A percentile compares a stretch with the other conserved stretches of the same genome.
Conservation (phyloP, 23 red algal species). For the Gracilaria domingensis region DNA sequence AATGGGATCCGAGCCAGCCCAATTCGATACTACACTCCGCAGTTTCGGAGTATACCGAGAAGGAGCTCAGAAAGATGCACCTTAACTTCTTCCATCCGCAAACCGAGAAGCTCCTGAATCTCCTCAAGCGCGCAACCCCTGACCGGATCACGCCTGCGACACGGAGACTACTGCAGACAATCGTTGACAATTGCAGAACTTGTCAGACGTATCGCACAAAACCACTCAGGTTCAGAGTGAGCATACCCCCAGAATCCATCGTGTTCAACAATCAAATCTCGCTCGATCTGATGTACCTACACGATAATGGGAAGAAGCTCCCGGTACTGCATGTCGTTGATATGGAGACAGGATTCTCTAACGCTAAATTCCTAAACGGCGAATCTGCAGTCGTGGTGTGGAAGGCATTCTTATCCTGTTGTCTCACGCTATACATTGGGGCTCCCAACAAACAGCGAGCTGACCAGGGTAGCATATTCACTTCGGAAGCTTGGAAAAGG, state of each 20-base stretch:
- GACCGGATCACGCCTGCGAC: too few species aligned
- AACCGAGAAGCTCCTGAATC: background rate
- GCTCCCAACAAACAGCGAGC: background rate
- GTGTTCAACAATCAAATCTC: background rate
- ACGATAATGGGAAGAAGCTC: background rate
- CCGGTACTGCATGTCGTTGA: conserved; percentile 21
- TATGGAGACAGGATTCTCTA: conserved; percentile 18
- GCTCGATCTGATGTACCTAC: background rate
- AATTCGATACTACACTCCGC: too few species aligned
- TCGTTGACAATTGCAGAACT: background rate
- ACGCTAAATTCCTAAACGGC: conserved; percentile 7
- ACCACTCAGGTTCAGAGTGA: background rate
- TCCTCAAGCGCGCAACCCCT: background rate
- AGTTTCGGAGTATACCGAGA: too few species aligned
- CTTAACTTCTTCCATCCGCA: too few species aligned
- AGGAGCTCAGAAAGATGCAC: too few species aligned
- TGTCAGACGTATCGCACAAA: background rate
- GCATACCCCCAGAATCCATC: background rate
- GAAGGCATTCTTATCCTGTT: conserved; percentile 35
- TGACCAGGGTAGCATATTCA: conserved; percentile 21
- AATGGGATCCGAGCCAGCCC: too few species aligned
- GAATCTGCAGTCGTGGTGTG: conserved; percentile 25
- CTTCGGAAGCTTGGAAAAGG: background rate
- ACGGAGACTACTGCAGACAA: too few species aligned
- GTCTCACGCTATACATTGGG: conserved; percentile 28